These are phyloP conservation scores for Eimeria acervulina DNA, from an alignment of 169 alveolate species.

Conservation along the genomic window DNA sequence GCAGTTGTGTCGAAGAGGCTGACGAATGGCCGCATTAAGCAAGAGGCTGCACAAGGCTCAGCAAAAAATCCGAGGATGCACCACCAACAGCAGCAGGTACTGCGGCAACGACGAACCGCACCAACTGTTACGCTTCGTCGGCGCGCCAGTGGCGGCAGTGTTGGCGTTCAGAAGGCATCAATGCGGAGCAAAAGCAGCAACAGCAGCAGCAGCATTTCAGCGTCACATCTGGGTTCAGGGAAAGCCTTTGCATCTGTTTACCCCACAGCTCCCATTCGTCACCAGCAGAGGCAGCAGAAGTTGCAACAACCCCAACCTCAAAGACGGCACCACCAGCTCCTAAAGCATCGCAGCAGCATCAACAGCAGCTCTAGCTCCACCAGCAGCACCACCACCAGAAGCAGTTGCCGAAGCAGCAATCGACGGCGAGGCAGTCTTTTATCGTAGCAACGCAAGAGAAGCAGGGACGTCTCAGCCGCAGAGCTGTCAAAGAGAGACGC, in stretches of 20 bases:
- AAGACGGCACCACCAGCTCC: slow-evolving; percentile 27
- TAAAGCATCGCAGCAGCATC: slow-evolving; percentile 34
- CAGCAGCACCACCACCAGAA: background rate
- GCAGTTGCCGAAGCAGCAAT: slow-evolving; percentile 1
- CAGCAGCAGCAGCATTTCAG: background rate
- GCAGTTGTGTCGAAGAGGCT: background rate
- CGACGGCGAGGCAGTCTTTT: background rate
- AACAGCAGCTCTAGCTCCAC: slow-evolving; percentile 6
- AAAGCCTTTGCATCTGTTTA: background rate
- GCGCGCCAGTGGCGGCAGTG: background rate
- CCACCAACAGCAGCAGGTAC: slow-evolving; percentile 17
- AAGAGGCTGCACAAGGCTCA: background rate
- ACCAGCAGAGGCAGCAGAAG: background rate
- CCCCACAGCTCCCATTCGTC: background rate
- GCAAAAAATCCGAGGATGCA: background rate
- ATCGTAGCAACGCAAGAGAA: background rate
- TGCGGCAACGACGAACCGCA: slow-evolving; percentile 13
- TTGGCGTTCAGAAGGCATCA: slow-evolving; percentile 21
- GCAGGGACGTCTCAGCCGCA: background rate
- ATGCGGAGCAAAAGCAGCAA: slow-evolving; percentile 44
- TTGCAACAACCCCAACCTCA: slow-evolving; percentile 28
- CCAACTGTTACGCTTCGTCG: background rate
- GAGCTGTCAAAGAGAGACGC: background rate
- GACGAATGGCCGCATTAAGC: background rate
- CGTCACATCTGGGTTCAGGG: background rate